phyloP scores from a whole-genome alignment of 495 filamentous ascomycete genomes.

The Aspergillus conjunctus region DNA sequence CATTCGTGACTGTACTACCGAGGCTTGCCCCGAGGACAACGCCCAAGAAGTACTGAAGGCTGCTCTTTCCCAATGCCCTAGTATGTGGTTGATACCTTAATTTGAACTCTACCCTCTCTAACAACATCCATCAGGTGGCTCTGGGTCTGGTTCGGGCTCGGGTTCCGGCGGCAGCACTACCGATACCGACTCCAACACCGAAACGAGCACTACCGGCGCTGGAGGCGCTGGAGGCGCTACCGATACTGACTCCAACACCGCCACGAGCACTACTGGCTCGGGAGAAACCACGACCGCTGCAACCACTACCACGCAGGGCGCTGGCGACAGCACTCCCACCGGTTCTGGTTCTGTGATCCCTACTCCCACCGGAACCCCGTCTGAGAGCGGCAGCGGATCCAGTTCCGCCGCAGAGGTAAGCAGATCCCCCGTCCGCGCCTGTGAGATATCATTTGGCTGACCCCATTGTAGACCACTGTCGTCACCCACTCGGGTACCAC shows the following conservation, averaged over 20 bases:
- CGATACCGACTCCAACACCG: constrained; percentile 28
- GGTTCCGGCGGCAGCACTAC: constrained; percentile 21
- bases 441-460: constrained; percentile 11
- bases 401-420: constrained; percentile 5
- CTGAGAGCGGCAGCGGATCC: neutral
- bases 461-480: constrained; percentile 6
- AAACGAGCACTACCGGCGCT: constrained; percentile 27
- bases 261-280: constrained; percentile 24
- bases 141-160: constrained; percentile 12
- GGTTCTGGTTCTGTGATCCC: constrained; percentile 14
- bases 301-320: constrained; percentile 10
- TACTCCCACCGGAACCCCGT: constrained; percentile 8
- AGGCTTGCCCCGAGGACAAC: constrained; percentile 61
- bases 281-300: constrained; percentile 15
- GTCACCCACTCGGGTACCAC: constrained; percentile 10
- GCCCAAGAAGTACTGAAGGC: constrained; percentile 36
- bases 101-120: constrained; percentile 10
- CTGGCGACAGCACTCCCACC: constrained; percentile 18
- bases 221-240: constrained; percentile 36
- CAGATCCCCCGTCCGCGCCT: neutral
- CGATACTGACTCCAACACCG: constrained; percentile 30
- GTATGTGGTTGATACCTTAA: constrained; percentile 10
- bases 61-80: constrained; percentile 43
- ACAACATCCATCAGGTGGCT: constrained; percentile 6
- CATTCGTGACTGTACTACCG: constrained; percentile 74